Conservation (phyloP, 176 grass and related monocot genomes). For the Oryza glaberrima region DNA sequence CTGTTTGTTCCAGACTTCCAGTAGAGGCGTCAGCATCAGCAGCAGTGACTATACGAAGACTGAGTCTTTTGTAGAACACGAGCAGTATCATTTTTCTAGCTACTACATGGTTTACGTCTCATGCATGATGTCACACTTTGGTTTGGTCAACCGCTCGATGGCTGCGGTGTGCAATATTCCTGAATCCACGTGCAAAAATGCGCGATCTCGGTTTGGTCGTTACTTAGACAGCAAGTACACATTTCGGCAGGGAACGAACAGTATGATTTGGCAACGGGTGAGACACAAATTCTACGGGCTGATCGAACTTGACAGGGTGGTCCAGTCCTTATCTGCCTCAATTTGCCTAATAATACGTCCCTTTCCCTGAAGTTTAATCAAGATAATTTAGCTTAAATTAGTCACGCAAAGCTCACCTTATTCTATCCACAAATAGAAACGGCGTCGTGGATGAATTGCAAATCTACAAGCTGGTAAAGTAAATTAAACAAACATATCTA, state of each 20-base stretch:
- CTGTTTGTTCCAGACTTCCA: background rate
- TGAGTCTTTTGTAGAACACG: background rate
- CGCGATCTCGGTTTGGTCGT: background rate
- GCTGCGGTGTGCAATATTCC: background rate
- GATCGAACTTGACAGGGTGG: background rate
- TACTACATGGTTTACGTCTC: background rate
- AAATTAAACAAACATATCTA: background rate
- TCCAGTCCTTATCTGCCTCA: background rate
- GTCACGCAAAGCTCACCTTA: background rate
- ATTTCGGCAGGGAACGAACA: background rate
- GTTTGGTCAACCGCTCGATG: background rate
- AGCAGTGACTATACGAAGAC: background rate
- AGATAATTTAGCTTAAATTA: background rate
- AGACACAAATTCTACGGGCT: background rate
- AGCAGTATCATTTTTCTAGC: background rate
- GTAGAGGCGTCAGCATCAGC: background rate
- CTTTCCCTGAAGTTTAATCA: background rate
- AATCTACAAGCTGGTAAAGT: background rate
- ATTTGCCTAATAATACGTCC: background rate
- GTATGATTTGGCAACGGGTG: background rate
- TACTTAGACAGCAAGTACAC: background rate
- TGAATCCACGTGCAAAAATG: slow-evolving; percentile 5
- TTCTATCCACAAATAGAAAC: background rate
- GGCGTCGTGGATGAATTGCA: background rate
- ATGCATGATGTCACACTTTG: background rate